These are phyloP conservation scores for Alternaria sp. DNA, from an alignment of 2,329 filamentous ascomycete genomes.

Conservation along the genomic window DNA sequence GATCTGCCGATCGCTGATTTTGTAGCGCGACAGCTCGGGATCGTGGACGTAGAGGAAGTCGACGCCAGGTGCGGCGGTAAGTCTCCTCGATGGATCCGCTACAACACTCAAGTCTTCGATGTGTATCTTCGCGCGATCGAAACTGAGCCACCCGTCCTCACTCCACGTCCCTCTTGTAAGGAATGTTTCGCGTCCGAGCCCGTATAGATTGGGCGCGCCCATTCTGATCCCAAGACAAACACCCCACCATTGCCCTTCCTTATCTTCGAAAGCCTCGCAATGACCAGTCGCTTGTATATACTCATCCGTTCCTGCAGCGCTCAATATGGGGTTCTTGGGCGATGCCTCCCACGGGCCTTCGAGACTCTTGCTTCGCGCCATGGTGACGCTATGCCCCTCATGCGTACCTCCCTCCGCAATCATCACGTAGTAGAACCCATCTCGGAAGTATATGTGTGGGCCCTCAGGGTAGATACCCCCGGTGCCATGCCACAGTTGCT, in stretches of 20 bases:
- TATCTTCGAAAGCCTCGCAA: constrained; percentile 19
- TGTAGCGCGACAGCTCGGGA: constrained; percentile 4
- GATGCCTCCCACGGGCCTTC: constrained; percentile 17
- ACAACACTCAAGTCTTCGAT: not conserved
- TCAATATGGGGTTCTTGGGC: constrained; percentile 17
- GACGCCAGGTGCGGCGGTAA: not conserved
- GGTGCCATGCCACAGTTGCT: constrained; percentile 42
- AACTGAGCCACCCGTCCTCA: constrained; percentile 15
- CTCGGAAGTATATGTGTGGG: constrained; percentile 43
- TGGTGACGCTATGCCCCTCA: constrained; percentile 14
- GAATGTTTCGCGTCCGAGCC: constrained; percentile 19
- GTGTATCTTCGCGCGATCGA: constrained; percentile 9
- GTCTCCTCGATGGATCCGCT: not conserved
- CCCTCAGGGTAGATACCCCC: constrained; percentile 39
- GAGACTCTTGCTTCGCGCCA: constrained; percentile 17
- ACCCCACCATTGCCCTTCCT: constrained; percentile 19
- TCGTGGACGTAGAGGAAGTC: constrained; percentile 14
- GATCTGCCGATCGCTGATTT: not conserved
- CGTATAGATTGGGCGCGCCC: constrained; percentile 3
- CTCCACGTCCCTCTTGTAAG: constrained; percentile 12
- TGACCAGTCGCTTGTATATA: constrained; percentile 22
- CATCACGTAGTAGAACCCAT: constrained; percentile 43
- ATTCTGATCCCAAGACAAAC: constrained; percentile 17
- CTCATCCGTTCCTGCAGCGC: constrained; percentile 13
- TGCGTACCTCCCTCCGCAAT: constrained; percentile 40